Evolutionary conservation across 768 basidiomycete species (phyloP).

Genomic region (Ramaria sp.): DNA sequence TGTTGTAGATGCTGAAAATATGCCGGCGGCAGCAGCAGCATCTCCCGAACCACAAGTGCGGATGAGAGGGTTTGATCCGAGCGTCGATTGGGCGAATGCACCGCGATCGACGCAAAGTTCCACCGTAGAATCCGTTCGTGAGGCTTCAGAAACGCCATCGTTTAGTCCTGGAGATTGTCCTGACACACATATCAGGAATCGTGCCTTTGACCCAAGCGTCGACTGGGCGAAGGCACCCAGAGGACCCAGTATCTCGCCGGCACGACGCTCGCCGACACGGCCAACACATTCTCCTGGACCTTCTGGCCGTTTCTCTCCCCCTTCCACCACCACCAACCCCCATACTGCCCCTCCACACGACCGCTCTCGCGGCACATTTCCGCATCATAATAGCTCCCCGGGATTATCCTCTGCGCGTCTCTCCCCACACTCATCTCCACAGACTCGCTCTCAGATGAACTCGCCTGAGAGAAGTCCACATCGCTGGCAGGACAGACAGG

Average conservation of each 20-base stretch:
- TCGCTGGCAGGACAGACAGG: slow-evolving; percentile 27
- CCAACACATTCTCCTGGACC: slow-evolving; percentile 49
- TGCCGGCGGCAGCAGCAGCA: background rate
- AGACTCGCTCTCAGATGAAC: slow-evolving; percentile 24
- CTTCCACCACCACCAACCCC: background rate
- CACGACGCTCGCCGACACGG: slow-evolving; percentile 17
- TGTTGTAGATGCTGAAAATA: background rate
- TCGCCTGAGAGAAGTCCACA: slow-evolving; percentile 36
- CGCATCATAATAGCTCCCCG: slow-evolving; percentile 18
- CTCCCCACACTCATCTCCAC: slow-evolving; percentile 14
- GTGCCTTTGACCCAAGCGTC: slow-evolving; percentile 13
- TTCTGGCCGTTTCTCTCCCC: slow-evolving; percentile 20
- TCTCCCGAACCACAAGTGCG: background rate
- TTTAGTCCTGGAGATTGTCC: slow-evolving; percentile 25
- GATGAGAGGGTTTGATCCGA: slow-evolving; percentile 18
- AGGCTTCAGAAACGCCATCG: slow-evolving; percentile 27
- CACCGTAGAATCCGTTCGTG: background rate
- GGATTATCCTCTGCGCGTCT: background rate
- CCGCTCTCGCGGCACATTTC: slow-evolving; percentile 24
- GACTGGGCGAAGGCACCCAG: slow-evolving; percentile 21
- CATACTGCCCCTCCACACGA: background rate
- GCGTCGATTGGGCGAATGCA: slow-evolving; percentile 21
- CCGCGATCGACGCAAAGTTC: slow-evolving; percentile 41
- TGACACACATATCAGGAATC: slow-evolving; percentile 23
- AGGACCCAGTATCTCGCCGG: slow-evolving; percentile 20